phyloP scores from a whole-genome alignment of 495 filamentous ascomycete genomes.

The Penicillium antarcticum region DNA sequence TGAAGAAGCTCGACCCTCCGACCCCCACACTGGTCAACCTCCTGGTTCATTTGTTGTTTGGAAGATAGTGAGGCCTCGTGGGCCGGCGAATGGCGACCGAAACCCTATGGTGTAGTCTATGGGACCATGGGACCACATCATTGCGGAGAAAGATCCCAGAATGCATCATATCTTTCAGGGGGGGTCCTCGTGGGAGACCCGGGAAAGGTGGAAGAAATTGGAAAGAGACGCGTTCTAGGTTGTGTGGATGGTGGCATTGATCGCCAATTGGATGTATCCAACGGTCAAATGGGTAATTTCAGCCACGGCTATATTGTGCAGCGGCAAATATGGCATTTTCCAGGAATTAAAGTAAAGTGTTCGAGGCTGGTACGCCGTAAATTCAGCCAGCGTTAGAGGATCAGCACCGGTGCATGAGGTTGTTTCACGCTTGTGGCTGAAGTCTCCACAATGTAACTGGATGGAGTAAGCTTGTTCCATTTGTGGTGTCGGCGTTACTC shows the following conservation, averaged over 20 bases:
- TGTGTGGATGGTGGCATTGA: too few species aligned
- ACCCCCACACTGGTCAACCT: not conserved
- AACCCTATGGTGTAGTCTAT: not conserved
- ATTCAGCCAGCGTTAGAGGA: slow-evolving; percentile 3
- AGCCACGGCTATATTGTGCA: too few species aligned
- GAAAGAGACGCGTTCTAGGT: too few species aligned
- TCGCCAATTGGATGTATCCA: too few species aligned
- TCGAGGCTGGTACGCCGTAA: not conserved
- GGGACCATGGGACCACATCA: not conserved
- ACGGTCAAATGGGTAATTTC: not conserved
- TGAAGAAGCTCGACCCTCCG: not conserved
- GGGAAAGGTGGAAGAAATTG: too few species aligned
- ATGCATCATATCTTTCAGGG: not conserved
- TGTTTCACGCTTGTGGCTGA: slow-evolving; percentile 15
- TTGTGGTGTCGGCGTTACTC: slow-evolving; percentile 6
- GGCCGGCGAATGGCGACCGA: not conserved
- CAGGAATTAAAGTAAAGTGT: not conserved
- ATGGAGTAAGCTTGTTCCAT: slow-evolving; percentile 5
- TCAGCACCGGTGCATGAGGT: slow-evolving; percentile 13
- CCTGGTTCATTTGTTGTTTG: not conserved
- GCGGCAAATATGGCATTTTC: not conserved
- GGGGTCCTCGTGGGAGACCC: too few species aligned
- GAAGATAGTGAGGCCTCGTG: not conserved
- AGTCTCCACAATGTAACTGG: slow-evolving; percentile 13
- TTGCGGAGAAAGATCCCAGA: not conserved